Evolutionary conservation across 768 basidiomycete genomes (phyloP), one percentile per base, ranked within the genome.

Genomic region (Suillus tomentosus): DNA sequence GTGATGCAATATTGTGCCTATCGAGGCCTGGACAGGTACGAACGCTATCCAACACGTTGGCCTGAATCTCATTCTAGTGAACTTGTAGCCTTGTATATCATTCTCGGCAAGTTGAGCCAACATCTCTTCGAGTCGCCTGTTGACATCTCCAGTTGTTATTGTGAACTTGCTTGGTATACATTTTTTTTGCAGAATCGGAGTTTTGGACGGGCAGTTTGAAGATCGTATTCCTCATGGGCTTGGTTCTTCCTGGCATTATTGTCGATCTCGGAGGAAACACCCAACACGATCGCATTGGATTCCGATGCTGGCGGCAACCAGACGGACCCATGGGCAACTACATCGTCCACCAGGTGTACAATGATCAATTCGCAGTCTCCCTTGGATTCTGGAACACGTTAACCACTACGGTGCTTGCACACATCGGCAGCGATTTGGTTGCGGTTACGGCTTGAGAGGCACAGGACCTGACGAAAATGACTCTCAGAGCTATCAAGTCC

Each of bases 151-250:
- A 59, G 45, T 70, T 36, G 37, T 58, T 55, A 17, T 62, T 3
- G 42, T 88, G 66, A 89, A 89, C 72, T 71, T 88, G 15, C 78
- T 89, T 48, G 87, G 87, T 50, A 84, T 89, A n/a, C 81, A 84
- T 9, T 81, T 89, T n/a, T 7, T 90, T 90, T 64, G 87, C 88
- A 60, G 88, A 91, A 71, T 76, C 89, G n/a, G 87, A 89, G 70
- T 90, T 89, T 74, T 89, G 87, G 87, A 83, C 85, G 69, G 88
- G 86, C 62, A 83, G 85, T 62, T 80, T 92, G 73, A 91, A 92
- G 74, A 81, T 92, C 71, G 64, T 80, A 31, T 74, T 78, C 15
- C 73, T 80, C 24, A 31, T 51, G 34, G 62, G 60, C 22, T 59
- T 68, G 58, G 60, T 63, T 34, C 19, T 67, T n/a, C 2, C 64